These are phyloP conservation scores for Arxiozyma slooffiae DNA, from an alignment of 1,139 yeast species.

Conservation along the genomic window DNA sequence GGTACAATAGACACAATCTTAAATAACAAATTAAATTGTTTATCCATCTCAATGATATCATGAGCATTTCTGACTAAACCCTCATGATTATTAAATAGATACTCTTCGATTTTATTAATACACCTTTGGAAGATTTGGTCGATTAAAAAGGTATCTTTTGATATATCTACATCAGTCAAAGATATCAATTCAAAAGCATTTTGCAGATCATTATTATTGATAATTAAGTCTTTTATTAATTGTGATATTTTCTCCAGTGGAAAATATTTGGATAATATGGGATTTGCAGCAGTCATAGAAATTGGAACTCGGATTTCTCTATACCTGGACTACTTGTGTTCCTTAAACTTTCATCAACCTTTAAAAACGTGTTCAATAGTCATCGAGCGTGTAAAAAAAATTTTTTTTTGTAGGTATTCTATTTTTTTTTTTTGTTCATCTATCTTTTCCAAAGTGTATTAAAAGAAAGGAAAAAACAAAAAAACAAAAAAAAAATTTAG, in stretches of 20 bases:
- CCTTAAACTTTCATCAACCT: no score
- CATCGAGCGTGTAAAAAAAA: no score
- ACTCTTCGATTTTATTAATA: neutral
- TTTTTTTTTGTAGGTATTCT: no score
- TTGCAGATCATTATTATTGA: slow-evolving; percentile 1
- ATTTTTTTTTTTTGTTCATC: no score
- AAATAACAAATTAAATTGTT: slow-evolving; percentile 1
- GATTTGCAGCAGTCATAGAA: neutral
- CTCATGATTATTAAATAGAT: neutral
- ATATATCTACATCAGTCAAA: neutral
- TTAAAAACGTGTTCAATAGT: no score
- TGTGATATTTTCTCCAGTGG: slow-evolving; percentile 1
- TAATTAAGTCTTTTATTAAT: neutral
- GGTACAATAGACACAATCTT: neutral
- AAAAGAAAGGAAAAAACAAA: no score
- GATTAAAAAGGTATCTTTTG: neutral
- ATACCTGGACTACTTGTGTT: no score
- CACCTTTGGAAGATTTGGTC: neutral
- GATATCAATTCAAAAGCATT: slow-evolving; percentile 4
- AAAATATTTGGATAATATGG: slow-evolving; percentile 3
- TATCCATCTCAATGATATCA: neutral
- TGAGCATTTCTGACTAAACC: neutral
- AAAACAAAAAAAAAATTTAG: no score
- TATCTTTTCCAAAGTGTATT: no score
- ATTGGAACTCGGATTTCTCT: no score